Base-by-base conservation (phyloP, 2,329 filamentous ascomycete genomes). In the Xylariomycetidae sp. region DNA sequence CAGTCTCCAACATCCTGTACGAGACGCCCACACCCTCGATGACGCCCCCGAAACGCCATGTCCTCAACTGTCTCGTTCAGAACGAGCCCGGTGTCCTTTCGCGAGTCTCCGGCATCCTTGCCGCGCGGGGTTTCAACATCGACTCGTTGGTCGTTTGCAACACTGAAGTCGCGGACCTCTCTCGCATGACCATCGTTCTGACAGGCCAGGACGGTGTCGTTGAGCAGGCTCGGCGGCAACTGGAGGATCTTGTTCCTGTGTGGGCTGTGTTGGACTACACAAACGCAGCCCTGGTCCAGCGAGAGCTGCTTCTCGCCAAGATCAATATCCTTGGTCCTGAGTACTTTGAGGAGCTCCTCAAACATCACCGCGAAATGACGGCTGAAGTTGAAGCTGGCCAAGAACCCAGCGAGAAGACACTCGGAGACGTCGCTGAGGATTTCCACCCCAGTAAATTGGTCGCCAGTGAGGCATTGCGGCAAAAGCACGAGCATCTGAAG, bases 201-300 rank as follows among this genome's bases (percentile, higher is more conserved):
- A 88, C 88, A 35, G 92, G 92, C 10, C 89, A 95, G 64, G 92
- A 96, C 53, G 90, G 90, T 34, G 90, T 96, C 22, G 88, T 98
- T 18, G 92, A 98, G 72, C 92, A 98, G 67, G 92, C 92, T 35
- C 79, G 92, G 44, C 76, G 92, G 44, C 92, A 98, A 67, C 71
- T 98, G 36, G 92, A 98, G 65, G 92, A 98, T 55, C 70, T 98
- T 31, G 92, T 98, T 16, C 92, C 92, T 16, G 92, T 98, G 38
- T 98, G 92, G 92, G 92, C 92, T 33, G 92, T 98, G 20, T 70
- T 98, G 37, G 92, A 98, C 65, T 98, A 98, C 67, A 96, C 89
- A 39, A 76, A 79, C 41, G 82, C 92, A 5, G 86, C 92, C 3
- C 78, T 98, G 16, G 92, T 98, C 14, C 92, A 98, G 74, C 82